phyloP scores from a whole-genome alignment of 805 yeast species.

The Starmerella stigmatis region DNA sequence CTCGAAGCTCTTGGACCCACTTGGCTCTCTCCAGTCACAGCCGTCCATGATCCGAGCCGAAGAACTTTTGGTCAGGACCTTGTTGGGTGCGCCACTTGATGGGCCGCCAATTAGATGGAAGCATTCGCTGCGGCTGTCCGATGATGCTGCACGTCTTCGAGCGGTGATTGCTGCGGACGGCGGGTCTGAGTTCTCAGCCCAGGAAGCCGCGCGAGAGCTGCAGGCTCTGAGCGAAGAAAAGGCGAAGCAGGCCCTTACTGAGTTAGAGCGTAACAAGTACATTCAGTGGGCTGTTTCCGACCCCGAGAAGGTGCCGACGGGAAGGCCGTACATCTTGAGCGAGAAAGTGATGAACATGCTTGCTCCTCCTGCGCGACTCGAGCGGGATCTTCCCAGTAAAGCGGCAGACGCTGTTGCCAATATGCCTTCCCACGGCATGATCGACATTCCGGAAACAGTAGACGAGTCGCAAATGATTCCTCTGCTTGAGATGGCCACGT shows the following conservation, averaged over 20 bases:
- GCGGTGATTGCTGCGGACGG: slow-evolving; percentile 51
- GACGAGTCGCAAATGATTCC: slow-evolving; percentile 55
- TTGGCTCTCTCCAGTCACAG: slow-evolving; percentile 11
- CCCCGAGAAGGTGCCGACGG: slow-evolving; percentile 31
- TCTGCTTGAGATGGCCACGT: slow-evolving; percentile 39
- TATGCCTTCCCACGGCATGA: slow-evolving; percentile 33
- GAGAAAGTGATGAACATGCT: slow-evolving; percentile 39
- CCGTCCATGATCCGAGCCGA: slow-evolving; percentile 27
- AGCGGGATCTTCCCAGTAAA: slow-evolving; percentile 34
- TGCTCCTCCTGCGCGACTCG: slow-evolving; percentile 33
- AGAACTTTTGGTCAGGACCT: slow-evolving; percentile 36
- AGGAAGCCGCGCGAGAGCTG: slow-evolving; percentile 40
- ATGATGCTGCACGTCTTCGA: slow-evolving; percentile 19
- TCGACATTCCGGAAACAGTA: slow-evolving; percentile 41
- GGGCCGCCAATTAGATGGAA: not conserved
- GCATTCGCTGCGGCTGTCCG: slow-evolving; percentile 24
- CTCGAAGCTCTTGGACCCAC: slow-evolving; percentile 9
- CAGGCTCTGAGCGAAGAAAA: slow-evolving; percentile 37
- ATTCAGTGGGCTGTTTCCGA: slow-evolving; percentile 33
- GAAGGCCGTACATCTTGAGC: slow-evolving; percentile 45
- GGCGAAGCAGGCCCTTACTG: slow-evolving; percentile 42
- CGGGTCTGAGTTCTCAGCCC: slow-evolving; percentile 37
- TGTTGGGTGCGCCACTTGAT: slow-evolving; percentile 29
- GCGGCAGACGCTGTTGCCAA: slow-evolving; percentile 40
- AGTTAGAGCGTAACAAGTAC: slow-evolving; percentile 38